Percentiles rank a stretch among this genome's conserved stretches.
Conservation (phyloP, 441 rosid genomes). For the Sinapis alba region DNA sequence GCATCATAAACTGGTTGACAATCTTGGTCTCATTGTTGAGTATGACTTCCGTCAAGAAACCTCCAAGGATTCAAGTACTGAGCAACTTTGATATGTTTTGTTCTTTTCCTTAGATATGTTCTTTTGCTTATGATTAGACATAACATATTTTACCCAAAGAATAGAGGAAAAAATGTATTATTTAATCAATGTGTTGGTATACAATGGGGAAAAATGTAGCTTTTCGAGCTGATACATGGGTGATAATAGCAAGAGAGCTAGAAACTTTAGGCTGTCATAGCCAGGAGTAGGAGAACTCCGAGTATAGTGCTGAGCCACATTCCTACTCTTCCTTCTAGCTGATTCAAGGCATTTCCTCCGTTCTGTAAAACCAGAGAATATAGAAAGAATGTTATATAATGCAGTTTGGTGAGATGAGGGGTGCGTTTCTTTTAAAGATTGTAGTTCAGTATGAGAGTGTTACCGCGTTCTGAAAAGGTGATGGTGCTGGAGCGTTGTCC, state of each 20-base stretch:
- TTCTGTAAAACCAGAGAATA: constrained; percentile 52
- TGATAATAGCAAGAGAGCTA: constrained; percentile 38
- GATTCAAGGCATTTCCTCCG: constrained; percentile 55
- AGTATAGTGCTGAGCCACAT: constrained; percentile 55
- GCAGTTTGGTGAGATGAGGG: not conserved
- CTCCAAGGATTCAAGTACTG: constrained; percentile 44
- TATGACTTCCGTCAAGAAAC: constrained; percentile 61
- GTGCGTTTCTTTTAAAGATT: not conserved
- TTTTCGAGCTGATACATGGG: constrained; percentile 23
- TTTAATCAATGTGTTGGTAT: constrained; percentile 23
- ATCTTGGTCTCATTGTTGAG: constrained; percentile 85
- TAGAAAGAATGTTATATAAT: not conserved
- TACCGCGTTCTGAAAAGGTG: constrained; percentile 67
- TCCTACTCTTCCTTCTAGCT: constrained; percentile 47
- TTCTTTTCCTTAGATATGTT: not conserved
- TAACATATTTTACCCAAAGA: constrained; percentile 18
- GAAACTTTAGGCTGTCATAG: constrained; percentile 47
- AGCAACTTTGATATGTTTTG: constrained; percentile 47
- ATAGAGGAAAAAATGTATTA: constrained; percentile 40
- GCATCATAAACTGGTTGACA: constrained; percentile 89
- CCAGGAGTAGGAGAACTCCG: constrained; percentile 53
- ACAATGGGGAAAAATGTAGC: constrained; percentile 26
- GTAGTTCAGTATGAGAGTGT: not conserved
- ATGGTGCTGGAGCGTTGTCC: constrained; percentile 78
- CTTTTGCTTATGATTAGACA: no score